Evolutionary conservation across 1,139 yeast species (phyloP), one percentile per base, ranked within the genome.

Genomic region (Yamadazyma blattariae): DNA sequence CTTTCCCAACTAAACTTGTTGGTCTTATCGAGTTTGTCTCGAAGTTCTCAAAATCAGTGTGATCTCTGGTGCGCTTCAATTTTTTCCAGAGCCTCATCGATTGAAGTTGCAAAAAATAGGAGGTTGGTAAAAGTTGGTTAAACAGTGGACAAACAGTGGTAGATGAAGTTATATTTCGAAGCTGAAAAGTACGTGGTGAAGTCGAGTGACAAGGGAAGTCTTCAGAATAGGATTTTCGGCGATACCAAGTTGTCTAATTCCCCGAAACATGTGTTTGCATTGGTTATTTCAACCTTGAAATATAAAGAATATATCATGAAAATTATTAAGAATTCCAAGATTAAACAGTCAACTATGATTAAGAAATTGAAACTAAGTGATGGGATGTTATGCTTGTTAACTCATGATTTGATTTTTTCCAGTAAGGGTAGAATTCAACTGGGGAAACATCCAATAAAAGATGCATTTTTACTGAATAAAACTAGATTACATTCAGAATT

Each of bases 381-480:
- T 32, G 66, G 63, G 30, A 56, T 86, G 36, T 75, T 86, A 2
- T 45, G 79, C 34, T 61, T 92, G 13, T 62, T 92, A 59, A 81
- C 83, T 1, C 95, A 92, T 54, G 98, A 92, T 61, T 64, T 89
- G 39, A 59, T 92, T 7, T 73, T 92, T 41, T 77, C 94, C 5
- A 74, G 79, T 42, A 71, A 78, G 21, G 95, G 95, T 8, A 65
- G 97, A 42, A 85, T 92, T 39, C 94, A 88, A 52, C 83, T 89
- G 71, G 95, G 95, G 6, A 89, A 89, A 50, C 90, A 85, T 42
- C 87, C 92, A 0, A 71, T 88, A 40, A 92, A 92, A 52, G 95
- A 86, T 34, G 85, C 88, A 6, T 71, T 92, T 12, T 64, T 92
- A 36, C 71, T 77, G 40, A 83, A 88, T 55, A 86, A 83, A 59